Base-by-base conservation (phyloP, 768 basidiomycete species). In the Boletus rufocinnamomeus region DNA sequence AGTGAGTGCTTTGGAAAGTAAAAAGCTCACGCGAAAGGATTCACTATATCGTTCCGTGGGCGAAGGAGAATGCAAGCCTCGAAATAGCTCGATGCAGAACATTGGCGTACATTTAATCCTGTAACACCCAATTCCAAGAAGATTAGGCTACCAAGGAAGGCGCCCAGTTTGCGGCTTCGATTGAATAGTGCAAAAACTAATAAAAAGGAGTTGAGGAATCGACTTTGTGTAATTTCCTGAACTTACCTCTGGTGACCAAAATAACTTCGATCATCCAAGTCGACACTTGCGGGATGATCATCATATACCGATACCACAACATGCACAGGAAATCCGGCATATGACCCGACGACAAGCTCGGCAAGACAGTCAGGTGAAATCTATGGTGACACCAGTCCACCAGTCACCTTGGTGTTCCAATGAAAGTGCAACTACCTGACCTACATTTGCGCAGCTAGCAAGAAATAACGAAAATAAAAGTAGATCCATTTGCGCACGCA, bases 161-260 rank as follows among this genome's bases (percentile, higher is more conserved):
- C 35, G 16, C 66, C 69, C 40, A 80, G 60, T 35, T 30, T 52
- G 17, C 50, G 61, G 53, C 72, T 73, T 17, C 72, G 74, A 56
- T 79, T 75, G 58, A 77, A 82, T 4, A 70, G 46, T 0, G 62
- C 65, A 51, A 56, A 67, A 6, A 69, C 68, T 67, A 19, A 28
- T 34, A 30, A 23, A 21, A 5, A 13, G 28, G 11, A 14, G 6
- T 21, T 37, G 23, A 43, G 28, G 27, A 41, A 21, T 10, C 4
- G 7, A 14, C 2, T 13, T 8, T 21, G 28, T 52, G 10, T 37
- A 19, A 30, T 27, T 16, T 23, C 8, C 11, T 25, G 34, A 34
- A 11, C 73, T 41, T 21, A 74, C 73, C 62, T 50, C 73, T 67
- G 6, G 52, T 46, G 14, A 62, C 66, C 54, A 73, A 59, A 41